phyloP scores from a whole-genome alignment of 83 land plant species.

The Picea mariana region DNA sequence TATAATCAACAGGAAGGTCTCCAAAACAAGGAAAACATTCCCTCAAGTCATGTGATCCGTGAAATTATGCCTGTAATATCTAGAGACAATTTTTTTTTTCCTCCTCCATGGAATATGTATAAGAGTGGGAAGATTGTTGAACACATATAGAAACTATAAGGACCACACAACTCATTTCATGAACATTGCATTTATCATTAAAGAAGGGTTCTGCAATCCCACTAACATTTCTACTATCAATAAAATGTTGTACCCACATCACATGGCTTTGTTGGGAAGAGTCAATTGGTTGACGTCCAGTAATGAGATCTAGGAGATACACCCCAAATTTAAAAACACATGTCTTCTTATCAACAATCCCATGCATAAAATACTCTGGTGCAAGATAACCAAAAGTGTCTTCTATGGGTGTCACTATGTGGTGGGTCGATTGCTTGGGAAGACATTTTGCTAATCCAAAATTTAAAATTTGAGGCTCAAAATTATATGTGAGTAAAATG shows the following conservation, averaged over 20 bases:
- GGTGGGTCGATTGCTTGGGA: constrained; percentile 56
- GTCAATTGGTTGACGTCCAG: constrained; percentile 79
- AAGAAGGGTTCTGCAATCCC: constrained; percentile 67
- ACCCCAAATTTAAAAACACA: constrained; percentile 91
- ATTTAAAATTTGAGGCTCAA: constrained; percentile 70
- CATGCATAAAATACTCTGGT: constrained; percentile 57
- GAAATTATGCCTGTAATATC: no score
- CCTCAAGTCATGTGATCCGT: no score
- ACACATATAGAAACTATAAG: constrained; percentile 71
- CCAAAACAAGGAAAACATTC: no score
- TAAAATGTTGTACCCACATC: constrained; percentile 80
- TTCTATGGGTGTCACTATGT: no score
- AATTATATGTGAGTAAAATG: constrained; percentile 73
- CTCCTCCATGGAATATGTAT: no score
- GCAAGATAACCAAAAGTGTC: constrained; percentile 16
- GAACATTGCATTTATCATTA: constrained; percentile 34
- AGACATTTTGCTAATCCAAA: constrained; percentile 72
- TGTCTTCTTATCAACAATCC: constrained; percentile 92
- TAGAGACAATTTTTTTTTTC: no score
- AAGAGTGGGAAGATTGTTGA: constrained; percentile 41
- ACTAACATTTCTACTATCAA: constrained; percentile 37
- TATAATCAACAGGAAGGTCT: no score
- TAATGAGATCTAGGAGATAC: constrained; percentile 81
- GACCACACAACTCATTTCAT: constrained; percentile 51
- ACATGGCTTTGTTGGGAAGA: constrained; percentile 68